A percentile compares a stretch with the other conserved stretches of the same genome.
Evolutionary conservation across 1,139 yeast genomes (phyloP).

Genomic region (Candida sp.): DNA sequence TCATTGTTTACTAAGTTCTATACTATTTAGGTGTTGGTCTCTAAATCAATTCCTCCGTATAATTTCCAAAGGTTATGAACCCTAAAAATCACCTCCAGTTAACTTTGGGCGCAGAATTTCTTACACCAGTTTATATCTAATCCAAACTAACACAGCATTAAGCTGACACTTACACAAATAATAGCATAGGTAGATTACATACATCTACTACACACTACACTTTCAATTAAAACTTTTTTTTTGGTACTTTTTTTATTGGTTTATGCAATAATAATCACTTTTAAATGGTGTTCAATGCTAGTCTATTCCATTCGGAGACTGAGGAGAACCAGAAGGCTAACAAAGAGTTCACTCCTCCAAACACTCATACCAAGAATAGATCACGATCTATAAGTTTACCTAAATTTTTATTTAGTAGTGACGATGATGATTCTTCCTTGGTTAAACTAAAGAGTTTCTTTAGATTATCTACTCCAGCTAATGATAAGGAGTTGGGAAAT

Average conservation of each 20-base stretch:
- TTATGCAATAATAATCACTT: not conserved
- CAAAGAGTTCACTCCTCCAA: constrained; percentile 3
- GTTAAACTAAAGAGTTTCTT: constrained; percentile 22
- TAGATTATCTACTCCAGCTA: constrained; percentile 9
- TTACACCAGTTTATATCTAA: not conserved
- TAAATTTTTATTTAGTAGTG: constrained; percentile 14
- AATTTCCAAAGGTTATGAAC: not conserved
- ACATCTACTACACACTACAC: not conserved
- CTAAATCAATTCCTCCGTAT: too few species aligned
- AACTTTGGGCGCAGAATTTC: not conserved
- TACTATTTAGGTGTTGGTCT: too few species aligned
- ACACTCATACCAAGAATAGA: constrained; percentile 9
- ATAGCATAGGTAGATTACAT: not conserved
- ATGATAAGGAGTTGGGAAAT: not conserved
- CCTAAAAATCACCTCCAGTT: not conserved
- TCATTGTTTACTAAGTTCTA: too few species aligned
- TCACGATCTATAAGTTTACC: constrained; percentile 18
- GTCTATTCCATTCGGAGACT: not conserved
- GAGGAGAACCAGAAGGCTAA: not conserved
- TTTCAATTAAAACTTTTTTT: not conserved
- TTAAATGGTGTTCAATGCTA: not conserved
- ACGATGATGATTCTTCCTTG: constrained; percentile 6
- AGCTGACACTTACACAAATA: not conserved
- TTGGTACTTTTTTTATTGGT: not conserved
- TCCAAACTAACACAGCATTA: not conserved